Evolutionary conservation across 345 rosid species (phyloP), one percentile per base, ranked within the genome.

Genomic region (Euphorbia pulcherrima): DNA sequence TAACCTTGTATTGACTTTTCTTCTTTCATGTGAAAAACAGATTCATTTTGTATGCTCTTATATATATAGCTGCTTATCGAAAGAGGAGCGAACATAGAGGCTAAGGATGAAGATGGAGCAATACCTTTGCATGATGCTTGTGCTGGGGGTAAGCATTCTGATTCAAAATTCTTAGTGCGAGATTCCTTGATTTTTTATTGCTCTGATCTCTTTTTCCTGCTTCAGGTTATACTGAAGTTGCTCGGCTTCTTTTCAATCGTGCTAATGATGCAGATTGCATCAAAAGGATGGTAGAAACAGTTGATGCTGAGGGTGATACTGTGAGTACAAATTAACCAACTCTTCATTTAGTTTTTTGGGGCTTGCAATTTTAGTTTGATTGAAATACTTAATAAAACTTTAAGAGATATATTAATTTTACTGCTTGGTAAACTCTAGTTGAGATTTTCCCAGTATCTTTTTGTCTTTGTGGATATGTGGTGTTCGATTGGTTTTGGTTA

Each of bases 121-220:
- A 70, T 94, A 77, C 97, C 99, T 73, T 67, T 94, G 62, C 99
- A 94, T 65, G 99, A 90, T 85, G 96, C 95, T 60, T 89, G 90
- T 80, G 95, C 96, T 0, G 94, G 77, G 67, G 97, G 97, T 93
- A 72, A 76, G 71, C 62, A 53, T 33, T 47, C 2, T 24, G 54
- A 52, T 41, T 12, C 8, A 30, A 52, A 10, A 55, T 10, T 20
- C 10, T 64, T 40, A 28, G 9, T 20, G 14, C 8, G 10, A 17
- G 53, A 33, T 24, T 53, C 23, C 0, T 39, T 27, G 0, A 48
- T 23, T 13, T n/a, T 20, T 8, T 3, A 20, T 7, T 54, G 11
- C 20, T 17, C 63, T 64, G 7, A 37, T 56, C 64, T n/a, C 51
- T 50, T 8, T 57, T 40, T 5, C 37, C 37, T 52, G 44, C 60